Base-by-base conservation (phyloP, 306 rosid species). In the Bauhinia variegata region DNA sequence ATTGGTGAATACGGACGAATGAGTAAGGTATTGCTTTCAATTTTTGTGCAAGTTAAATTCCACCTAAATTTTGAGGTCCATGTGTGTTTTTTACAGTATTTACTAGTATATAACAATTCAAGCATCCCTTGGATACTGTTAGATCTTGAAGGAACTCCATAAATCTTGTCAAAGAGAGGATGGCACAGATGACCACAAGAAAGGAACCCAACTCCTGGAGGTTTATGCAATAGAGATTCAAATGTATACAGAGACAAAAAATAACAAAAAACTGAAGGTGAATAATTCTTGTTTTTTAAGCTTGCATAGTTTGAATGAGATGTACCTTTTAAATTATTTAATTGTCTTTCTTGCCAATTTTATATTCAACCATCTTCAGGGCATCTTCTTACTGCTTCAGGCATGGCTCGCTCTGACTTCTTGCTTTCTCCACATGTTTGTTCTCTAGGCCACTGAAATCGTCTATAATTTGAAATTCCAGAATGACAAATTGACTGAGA, bases 261-360 rank as follows among this genome's bases (percentile, higher is more conserved):
- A 90, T 83, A 93, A 93, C 90, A 93, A 93, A 80, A 90, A 90
- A 79, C 97, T 93, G 51, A 93, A 93, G 99, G 99, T 93, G 73
- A 65, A 68, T 36, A 67, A 54, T 58, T 65, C 37, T 14, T 61
- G 5, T 51, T 28, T 2, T 57, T 23, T 54, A 52, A 33, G 54
- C 70, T 30, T 65, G 58, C 36, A 41, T 65, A 23, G 23, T 69
- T 5, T 34, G 49, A 52, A 49, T 51, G 47, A 19, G 46, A 14
- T 19, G 12, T 41, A 10, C 51, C n/a, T 68, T 63, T 31, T 32
- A 51, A 44, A 52, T 50, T 47, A 28, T 16, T 53, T 39, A 9
- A 36, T 55, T 36, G 32, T 53, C 54, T 50, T 53, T 36, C 12
- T n/a, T 75, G 64, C 47, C 28, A 75, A 52, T 63, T 68, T 37